A percentile compares a stretch with the other conserved stretches of the same genome.
phyloP scores from a whole-genome alignment of 2,329 filamentous ascomycete species.

The Aspergillus ochraceoroseus region DNA sequence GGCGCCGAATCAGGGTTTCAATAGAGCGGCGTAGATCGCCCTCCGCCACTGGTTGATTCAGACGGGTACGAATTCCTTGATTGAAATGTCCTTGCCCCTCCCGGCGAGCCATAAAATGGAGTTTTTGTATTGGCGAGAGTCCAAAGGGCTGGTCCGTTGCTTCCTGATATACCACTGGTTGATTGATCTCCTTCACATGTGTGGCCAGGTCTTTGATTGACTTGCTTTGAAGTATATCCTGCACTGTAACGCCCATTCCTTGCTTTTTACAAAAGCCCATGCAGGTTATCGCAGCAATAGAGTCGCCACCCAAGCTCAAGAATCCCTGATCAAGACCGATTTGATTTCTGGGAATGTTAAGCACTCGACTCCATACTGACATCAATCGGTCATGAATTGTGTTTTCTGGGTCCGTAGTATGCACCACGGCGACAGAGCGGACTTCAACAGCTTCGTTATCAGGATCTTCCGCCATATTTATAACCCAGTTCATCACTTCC shows the following conservation, averaged over 20 bases:
- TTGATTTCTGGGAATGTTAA: conserved; percentile 35
- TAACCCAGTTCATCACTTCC: conserved; percentile 34
- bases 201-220: conserved; percentile 41
- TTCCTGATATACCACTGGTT: conserved; percentile 35
- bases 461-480: conserved; percentile 26
- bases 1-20: conserved; percentile 30
- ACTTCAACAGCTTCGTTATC: conserved; percentile 16
- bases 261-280: conserved; percentile 46
- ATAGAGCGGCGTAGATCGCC: conserved; percentile 26
- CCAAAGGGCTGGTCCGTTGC: conserved; percentile 29
- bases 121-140: conserved; percentile 38
- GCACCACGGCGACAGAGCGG: neutral
- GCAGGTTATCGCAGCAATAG: conserved; percentile 50
- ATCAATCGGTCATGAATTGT: conserved; percentile 30
- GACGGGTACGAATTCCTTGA: conserved; percentile 35
- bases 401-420: conserved; percentile 19
- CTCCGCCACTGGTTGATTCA: conserved; percentile 27
- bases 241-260: conserved; percentile 45
- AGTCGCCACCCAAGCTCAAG: conserved; percentile 47
- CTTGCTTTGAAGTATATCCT: conserved; percentile 47
- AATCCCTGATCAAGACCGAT: conserved; percentile 40
- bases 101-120: conserved; percentile 35
- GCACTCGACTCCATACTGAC: conserved; percentile 37
- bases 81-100: conserved; percentile 38
- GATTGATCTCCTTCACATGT: conserved; percentile 29